Base-by-base conservation (phyloP, 2,329 filamentous ascomycete species). In the Claviceps paspali region DNA sequence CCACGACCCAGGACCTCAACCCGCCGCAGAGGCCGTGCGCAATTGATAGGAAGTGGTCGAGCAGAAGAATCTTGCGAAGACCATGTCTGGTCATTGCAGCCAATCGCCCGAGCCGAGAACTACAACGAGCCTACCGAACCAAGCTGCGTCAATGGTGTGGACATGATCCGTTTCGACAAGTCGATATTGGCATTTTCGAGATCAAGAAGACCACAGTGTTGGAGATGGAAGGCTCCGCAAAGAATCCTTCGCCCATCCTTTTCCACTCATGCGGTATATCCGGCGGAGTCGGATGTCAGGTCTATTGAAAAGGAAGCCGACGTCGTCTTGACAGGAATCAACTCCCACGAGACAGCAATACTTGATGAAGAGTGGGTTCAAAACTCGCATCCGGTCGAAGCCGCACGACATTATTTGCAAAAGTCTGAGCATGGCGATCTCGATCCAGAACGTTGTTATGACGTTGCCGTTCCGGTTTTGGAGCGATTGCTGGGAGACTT, bases 11-110 rank as follows among this genome's bases (percentile, higher is more conserved):
- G 40, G 28, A 52, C 45, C n/a, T 45, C 48, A 12, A 39, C 51
- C 17, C 54, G 56, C 33, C 54, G 53, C 4, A 49, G 47, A 8
- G 46, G 49, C 33, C 47, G 47, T 33, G 27, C 35, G 14, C 28
- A 41, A 23, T 21, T 38, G 8, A 41, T 38, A 32, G 38, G 22
- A 9, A 23, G 10, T 10, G 26, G 31, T 12, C 27, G 15, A 5
- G 14, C 29, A 4, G n/a, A 4, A 27, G 38, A 32, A 21, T 38
- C 12, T 22, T 34, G 14, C 32, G 45, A 26, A 22, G 36, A 26
- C n/a, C 22, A 38, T 8, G 11, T 8, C 11, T 18, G 29, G 30
- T 34, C 2, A 29, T 9, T 19, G n/a, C 38, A 38, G 29, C 33
- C 21, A 19, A 17, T 26, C 19, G 29, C 27, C 14, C 14, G 26